phyloP scores from a whole-genome alignment of 208 protist species.

The Trypanosoma melophagium region DNA sequence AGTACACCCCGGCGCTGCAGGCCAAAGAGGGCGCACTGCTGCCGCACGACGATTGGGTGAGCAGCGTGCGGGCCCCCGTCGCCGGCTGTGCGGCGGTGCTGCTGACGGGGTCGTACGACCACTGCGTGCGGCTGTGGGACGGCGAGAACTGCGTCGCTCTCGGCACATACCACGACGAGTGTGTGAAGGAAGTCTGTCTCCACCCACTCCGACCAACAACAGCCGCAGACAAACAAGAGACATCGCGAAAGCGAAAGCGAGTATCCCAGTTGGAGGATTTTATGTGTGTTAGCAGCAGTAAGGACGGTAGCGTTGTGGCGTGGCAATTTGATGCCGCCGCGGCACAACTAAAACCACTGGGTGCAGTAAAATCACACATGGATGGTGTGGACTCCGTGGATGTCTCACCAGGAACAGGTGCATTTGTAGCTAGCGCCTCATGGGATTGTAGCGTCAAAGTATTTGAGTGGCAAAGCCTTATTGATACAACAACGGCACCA shows the following conservation, averaged over 20 bases:
- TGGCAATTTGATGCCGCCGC: conserved; percentile 51
- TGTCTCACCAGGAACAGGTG: conserved; percentile 54
- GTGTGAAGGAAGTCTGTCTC: conserved; percentile 74
- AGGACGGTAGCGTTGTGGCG: conserved; percentile 70
- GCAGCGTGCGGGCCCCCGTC: conserved; percentile 65
- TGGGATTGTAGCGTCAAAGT: conserved; percentile 85
- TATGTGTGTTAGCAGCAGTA: conserved; percentile 63
- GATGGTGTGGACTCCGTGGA: conserved; percentile 71
- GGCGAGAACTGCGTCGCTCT: conserved; percentile 70
- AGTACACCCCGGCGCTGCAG: conserved; percentile 83
- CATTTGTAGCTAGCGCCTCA: conserved; percentile 57
- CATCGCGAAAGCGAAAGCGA: conserved; percentile 31
- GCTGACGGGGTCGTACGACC: conserved; percentile 80
- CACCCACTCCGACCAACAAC: conserved; percentile 33
- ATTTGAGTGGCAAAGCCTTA: conserved; percentile 57
- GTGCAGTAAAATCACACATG: conserved; percentile 55
- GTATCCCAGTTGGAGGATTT: conserved; percentile 39
- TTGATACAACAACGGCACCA: conserved; percentile 38
- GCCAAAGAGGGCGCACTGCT: conserved; percentile 77
- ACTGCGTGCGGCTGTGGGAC: conserved; percentile 79
- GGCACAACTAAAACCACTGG: conserved; percentile 45
- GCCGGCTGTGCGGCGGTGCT: conserved; percentile 53
- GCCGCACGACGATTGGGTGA: conserved; percentile 90
- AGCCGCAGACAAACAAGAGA: not conserved
- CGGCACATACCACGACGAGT: conserved; percentile 67